A percentile compares a stretch with the other conserved stretches of the same genome.
Evolutionary conservation across 2,329 filamentous ascomycete species (phyloP).

Genomic region (Graphilbum ipis-grandicollis): DNA sequence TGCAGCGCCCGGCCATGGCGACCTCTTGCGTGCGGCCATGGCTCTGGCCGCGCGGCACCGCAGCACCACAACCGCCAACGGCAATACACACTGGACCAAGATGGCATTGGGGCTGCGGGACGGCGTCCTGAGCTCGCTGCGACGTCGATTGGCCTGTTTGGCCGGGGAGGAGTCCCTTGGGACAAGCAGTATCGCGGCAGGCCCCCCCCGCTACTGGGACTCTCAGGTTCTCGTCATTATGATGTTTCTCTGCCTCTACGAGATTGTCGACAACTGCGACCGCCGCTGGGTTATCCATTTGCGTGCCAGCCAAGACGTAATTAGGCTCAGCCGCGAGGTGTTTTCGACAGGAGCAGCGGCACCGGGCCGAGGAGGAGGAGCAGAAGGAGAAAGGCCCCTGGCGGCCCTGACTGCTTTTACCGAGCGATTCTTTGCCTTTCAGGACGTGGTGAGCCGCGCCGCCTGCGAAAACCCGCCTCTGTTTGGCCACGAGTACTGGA

Average conservation of each 20-base stretch:
- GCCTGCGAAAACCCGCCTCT: conserved; percentile 1
- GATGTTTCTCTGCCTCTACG: conserved; percentile 3
- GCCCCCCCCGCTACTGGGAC: not conserved
- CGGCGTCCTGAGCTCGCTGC: not conserved
- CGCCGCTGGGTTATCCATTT: conserved; percentile 2
- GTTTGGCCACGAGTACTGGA: conserved; percentile 1
- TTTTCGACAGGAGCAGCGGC: not conserved
- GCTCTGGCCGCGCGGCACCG: conserved; percentile 2
- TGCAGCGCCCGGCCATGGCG: conserved; percentile 1
- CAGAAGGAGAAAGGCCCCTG: too few relatives aligned
- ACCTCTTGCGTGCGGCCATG: conserved; percentile 1
- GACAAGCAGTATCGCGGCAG: too few relatives aligned
- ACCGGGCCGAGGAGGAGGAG: too few relatives aligned
- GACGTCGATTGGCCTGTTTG: not conserved
- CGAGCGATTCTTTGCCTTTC: conserved; percentile 2
- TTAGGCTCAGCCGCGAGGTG: not conserved
- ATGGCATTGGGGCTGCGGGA: not conserved
- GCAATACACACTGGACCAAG: not conserved
- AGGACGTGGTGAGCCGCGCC: conserved; percentile 1
- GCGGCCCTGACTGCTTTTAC: not conserved
- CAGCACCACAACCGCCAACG: not conserved
- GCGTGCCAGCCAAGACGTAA: conserved; percentile 1
- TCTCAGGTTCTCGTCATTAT: conserved; percentile 1
- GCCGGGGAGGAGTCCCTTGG: too few relatives aligned
- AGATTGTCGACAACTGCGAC: conserved; percentile 3